A percentile compares a stretch with the other conserved stretches of the same genome.
Conservation (phyloP, 495 filamentous ascomycete species). For the Xylaria sp. region DNA sequence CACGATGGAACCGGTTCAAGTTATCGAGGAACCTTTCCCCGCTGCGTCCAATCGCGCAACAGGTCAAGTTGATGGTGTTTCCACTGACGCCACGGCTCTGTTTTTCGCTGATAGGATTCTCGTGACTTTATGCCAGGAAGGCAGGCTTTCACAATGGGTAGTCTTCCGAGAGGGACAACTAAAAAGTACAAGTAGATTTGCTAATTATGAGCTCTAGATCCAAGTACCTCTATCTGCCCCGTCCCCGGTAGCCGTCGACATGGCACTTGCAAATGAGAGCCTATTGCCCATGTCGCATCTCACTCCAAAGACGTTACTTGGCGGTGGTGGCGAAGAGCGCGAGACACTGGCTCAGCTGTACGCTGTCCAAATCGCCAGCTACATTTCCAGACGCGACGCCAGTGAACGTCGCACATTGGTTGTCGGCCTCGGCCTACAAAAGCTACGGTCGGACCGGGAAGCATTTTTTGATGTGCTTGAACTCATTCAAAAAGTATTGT, state of each 20-base stretch:
- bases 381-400: constrained; percentile 72
- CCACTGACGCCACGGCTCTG: constrained; percentile 73
- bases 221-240: constrained; percentile 82
- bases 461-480: constrained; percentile 85
- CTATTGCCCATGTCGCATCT: constrained; percentile 77
- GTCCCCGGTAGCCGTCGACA: constrained; percentile 64
- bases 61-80: constrained; percentile 67
- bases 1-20: constrained; percentile 34
- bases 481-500: constrained; percentile 70
- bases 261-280: constrained; percentile 59
- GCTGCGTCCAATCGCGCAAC: constrained; percentile 71
- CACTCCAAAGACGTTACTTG: constrained; percentile 86
- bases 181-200: constrained; percentile 30
- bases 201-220: constrained; percentile 59
- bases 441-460: constrained; percentile 67
- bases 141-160: constrained; percentile 92
- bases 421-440: constrained; percentile 79
- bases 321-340: constrained; percentile 78
- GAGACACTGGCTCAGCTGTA: constrained; percentile 87
- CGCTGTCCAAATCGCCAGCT: constrained; percentile 85
- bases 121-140: constrained; percentile 85
- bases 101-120: constrained; percentile 92
- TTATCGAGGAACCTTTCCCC: constrained; percentile 68
- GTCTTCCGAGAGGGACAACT: background rate
- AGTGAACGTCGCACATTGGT: constrained; percentile 81